Percentiles rank a stretch among this genome's conserved stretches.
phyloP scores from a whole-genome alignment of 2,329 filamentous ascomycete genomes.

The Simplicillium aogashimaense region DNA sequence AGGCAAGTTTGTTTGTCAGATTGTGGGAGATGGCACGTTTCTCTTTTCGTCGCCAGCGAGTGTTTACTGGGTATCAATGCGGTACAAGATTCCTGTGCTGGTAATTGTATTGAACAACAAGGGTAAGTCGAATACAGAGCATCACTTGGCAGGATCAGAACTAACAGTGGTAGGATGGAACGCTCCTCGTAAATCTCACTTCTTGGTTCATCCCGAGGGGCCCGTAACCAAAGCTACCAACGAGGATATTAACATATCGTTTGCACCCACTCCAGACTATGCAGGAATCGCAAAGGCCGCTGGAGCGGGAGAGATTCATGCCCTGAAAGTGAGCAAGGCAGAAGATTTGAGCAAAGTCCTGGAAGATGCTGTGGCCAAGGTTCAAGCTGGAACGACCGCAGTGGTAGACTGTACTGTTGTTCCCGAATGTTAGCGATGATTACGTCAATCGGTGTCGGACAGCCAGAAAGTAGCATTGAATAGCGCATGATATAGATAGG shows the following conservation, averaged over 20 bases:
- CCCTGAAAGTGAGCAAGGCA: constrained; percentile 35
- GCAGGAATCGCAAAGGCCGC: constrained; percentile 51
- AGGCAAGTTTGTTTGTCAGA: constrained; percentile 41
- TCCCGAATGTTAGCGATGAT: constrained; percentile 25
- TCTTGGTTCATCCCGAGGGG: constrained; percentile 49
- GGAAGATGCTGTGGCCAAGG: constrained; percentile 38
- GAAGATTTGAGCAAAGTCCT: constrained; percentile 36
- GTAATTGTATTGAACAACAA: constrained; percentile 49
- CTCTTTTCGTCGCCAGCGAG: constrained; percentile 44
- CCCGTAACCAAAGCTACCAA: constrained; percentile 44
- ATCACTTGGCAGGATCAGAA: not conserved
- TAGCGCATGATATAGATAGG: too few relatives aligned
- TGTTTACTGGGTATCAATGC: constrained; percentile 45
- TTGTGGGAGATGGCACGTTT: constrained; percentile 48
- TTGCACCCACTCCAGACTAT: constrained; percentile 48
- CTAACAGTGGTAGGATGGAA: constrained; percentile 32
- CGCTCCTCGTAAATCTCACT: constrained; percentile 44
- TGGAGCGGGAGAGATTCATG: constrained; percentile 41
- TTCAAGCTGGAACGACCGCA: constrained; percentile 38
- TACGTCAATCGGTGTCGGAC: not conserved
- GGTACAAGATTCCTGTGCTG: constrained; percentile 43
- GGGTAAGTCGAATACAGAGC: constrained; percentile 20
- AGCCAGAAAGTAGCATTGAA: too few relatives aligned
- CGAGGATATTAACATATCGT: constrained; percentile 53
- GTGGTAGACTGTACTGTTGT: constrained; percentile 45